A percentile compares a stretch with the other conserved stretches of the same genome.
These are phyloP conservation scores for Fusarium sp. DNA, from an alignment of 2,329 filamentous ascomycete species.

Conservation along the genomic window DNA sequence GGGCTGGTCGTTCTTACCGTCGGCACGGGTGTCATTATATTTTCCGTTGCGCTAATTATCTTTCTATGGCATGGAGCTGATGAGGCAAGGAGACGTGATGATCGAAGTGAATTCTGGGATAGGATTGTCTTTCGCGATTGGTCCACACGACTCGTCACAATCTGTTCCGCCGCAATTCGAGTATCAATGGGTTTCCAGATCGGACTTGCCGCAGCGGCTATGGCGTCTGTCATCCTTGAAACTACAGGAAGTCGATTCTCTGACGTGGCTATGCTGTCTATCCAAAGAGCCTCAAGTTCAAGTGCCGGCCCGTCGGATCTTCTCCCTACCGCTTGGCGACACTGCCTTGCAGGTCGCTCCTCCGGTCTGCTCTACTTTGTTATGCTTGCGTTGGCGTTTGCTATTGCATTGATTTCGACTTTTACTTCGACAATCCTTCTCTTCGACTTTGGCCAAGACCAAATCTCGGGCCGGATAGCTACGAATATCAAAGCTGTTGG, in stretches of 20 bases:
- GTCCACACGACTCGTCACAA: constrained; percentile 28
- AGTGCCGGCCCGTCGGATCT: constrained; percentile 8
- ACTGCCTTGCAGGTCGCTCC: background rate
- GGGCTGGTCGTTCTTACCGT: background rate
- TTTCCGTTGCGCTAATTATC: constrained; percentile 16
- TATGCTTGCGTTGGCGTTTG: background rate
- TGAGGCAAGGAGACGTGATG: constrained; percentile 1
- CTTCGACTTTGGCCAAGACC: constrained; percentile 20
- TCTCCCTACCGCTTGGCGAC: constrained; percentile 16
- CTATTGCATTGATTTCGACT: constrained; percentile 9
- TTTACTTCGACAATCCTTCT: constrained; percentile 34
- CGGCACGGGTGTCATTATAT: constrained; percentile 13
- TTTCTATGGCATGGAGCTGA: constrained; percentile 24
- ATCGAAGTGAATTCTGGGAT: constrained; percentile 19
- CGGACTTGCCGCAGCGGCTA: constrained; percentile 20
- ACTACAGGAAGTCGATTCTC: constrained; percentile 12
- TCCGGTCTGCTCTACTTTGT: constrained; percentile 6
- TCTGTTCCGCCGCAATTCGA: constrained; percentile 26
- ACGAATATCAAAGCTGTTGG: constrained; percentile 4
- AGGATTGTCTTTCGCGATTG: constrained; percentile 14
- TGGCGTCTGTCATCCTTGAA: constrained; percentile 26
- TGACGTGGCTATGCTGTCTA: constrained; percentile 17
- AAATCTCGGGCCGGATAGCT: background rate
- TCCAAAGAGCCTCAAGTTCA: constrained; percentile 17
- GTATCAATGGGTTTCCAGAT: constrained; percentile 25